Conservation (phyloP, 768 basidiomycete species). For the Tylopilus felleus region DNA sequence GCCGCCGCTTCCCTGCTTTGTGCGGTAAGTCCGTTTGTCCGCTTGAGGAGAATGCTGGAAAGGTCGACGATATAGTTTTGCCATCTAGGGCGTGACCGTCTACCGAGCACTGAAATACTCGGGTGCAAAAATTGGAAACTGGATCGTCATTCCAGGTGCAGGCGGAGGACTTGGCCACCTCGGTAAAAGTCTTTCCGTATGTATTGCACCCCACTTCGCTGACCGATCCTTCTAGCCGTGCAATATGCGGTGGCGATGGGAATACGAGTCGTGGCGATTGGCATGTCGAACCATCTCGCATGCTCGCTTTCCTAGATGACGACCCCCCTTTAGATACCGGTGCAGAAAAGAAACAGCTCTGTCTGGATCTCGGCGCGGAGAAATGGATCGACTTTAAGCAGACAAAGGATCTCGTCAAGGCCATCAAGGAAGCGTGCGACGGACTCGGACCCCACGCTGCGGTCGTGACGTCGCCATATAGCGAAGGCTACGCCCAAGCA, state of each 20-base stretch:
- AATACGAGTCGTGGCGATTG: slow-evolving; percentile 66
- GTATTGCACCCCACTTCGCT: no score
- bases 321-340: slow-evolving; percentile 53
- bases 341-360: slow-evolving; percentile 64
- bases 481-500: slow-evolving; percentile 49
- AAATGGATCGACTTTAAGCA: slow-evolving; percentile 76
- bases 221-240: slow-evolving; percentile 41
- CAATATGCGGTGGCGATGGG: slow-evolving; percentile 82
- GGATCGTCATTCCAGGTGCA: slow-evolving; percentile 73
- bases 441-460: slow-evolving; percentile 74
- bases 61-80: no score
- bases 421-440: slow-evolving; percentile 58
- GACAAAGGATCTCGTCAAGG: slow-evolving; percentile 60
- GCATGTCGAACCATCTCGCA: slow-evolving; percentile 21
- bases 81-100: slow-evolving; percentile 68
- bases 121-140: slow-evolving; percentile 62
- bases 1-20: no score
- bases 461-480: slow-evolving; percentile 53
- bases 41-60: no score
- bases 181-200: slow-evolving; percentile 35
- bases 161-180: slow-evolving; percentile 81
- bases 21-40: no score
- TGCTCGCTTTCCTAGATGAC: not conserved
- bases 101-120: slow-evolving; percentile 82
- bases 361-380: slow-evolving; percentile 63